Evolutionary conservation across 176 grass and related monocot genomes (phyloP).

Genomic region (Saccharum spontaneum): DNA sequence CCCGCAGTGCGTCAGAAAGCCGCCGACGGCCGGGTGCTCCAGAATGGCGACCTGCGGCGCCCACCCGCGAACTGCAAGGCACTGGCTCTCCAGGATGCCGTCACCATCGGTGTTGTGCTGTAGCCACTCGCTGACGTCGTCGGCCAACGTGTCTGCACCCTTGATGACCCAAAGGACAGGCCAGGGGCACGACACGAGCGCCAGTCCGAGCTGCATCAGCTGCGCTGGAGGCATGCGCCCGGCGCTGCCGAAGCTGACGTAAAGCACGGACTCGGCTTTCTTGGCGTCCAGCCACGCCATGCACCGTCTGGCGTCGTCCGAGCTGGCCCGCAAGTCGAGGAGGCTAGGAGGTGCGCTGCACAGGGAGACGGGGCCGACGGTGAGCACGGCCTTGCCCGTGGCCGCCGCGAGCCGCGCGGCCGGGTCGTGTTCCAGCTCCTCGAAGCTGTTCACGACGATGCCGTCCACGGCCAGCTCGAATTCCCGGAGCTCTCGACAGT

Average conservation of each 20-base stretch:
- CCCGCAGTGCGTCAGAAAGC: slow-evolving; percentile 78
- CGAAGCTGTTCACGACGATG: slow-evolving; percentile 66
- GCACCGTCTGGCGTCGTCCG: slow-evolving; percentile 34
- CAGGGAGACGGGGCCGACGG: slow-evolving; percentile 52
- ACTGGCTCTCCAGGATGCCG: slow-evolving; percentile 21
- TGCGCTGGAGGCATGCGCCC: slow-evolving; percentile 43
- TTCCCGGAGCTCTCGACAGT: not conserved
- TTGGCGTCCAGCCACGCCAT: slow-evolving; percentile 59
- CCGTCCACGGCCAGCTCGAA: slow-evolving; percentile 57
- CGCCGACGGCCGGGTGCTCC: slow-evolving; percentile 50
- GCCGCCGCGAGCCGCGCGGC: slow-evolving; percentile 23
- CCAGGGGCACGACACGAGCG: slow-evolving; percentile 41
- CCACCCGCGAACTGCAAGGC: slow-evolving; percentile 50
- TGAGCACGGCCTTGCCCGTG: slow-evolving; percentile 52
- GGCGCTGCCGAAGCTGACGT: slow-evolving; percentile 71
- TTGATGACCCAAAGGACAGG: slow-evolving; percentile 70
- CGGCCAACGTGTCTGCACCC: slow-evolving; percentile 15
- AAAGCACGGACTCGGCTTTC: slow-evolving; percentile 52
- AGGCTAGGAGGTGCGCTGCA: not conserved
- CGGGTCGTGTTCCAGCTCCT: slow-evolving; percentile 46
- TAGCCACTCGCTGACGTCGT: slow-evolving; percentile 47
- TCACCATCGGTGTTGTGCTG: slow-evolving; percentile 25
- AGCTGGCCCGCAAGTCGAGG: not conserved
- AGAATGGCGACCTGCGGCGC: slow-evolving; percentile 66
- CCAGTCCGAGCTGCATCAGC: slow-evolving; percentile 51